Evolutionary conservation across 2,329 filamentous ascomycete species (phyloP).

Genomic region (Raffaelea deltoideospora): DNA sequence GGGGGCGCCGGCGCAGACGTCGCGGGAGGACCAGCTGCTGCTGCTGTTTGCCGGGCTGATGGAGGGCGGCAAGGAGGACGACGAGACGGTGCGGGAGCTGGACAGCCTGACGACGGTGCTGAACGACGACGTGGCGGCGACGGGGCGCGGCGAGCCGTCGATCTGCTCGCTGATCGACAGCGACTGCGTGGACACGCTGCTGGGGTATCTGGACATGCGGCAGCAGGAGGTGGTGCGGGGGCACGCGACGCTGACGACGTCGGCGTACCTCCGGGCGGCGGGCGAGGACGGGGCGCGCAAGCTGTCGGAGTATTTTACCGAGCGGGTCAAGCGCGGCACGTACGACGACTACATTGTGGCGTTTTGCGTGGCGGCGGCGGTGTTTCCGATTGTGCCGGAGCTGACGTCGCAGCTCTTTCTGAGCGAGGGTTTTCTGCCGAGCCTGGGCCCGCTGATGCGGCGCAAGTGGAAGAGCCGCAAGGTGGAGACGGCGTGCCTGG

Average conservation of each 20-base stretch:
- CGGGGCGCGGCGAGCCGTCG: slow-evolving; percentile 29
- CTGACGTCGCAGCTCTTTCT: slow-evolving; percentile 69
- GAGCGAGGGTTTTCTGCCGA: slow-evolving; percentile 70
- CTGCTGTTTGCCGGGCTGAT: slow-evolving; percentile 78
- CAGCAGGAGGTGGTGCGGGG: slow-evolving; percentile 58
- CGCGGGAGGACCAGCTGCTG: slow-evolving; percentile 48
- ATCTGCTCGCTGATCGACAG: slow-evolving; percentile 51
- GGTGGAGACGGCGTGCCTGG: slow-evolving; percentile 73
- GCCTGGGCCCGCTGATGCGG: slow-evolving; percentile 61
- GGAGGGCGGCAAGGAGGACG: slow-evolving; percentile 76
- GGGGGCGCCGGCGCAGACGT: slow-evolving; percentile 1
- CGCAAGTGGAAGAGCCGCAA: slow-evolving; percentile 71
- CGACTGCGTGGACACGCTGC: slow-evolving; percentile 68
- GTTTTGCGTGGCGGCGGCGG: slow-evolving; percentile 78
- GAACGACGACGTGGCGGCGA: slow-evolving; percentile 32
- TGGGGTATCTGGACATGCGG: slow-evolving; percentile 77
- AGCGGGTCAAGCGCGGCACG: slow-evolving; percentile 55
- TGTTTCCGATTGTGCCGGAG: slow-evolving; percentile 74
- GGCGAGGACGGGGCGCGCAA: slow-evolving; percentile 54
- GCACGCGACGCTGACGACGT: slow-evolving; percentile 68
- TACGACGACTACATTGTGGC: slow-evolving; percentile 82
- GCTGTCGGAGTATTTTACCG: slow-evolving; percentile 60
- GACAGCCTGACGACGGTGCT: slow-evolving; percentile 44
- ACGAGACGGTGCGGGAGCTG: slow-evolving; percentile 47
- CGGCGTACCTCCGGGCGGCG: slow-evolving; percentile 69